Evolutionary conservation across 805 yeast genomes (phyloP).

Genomic region (Starmera pachycereana): DNA sequence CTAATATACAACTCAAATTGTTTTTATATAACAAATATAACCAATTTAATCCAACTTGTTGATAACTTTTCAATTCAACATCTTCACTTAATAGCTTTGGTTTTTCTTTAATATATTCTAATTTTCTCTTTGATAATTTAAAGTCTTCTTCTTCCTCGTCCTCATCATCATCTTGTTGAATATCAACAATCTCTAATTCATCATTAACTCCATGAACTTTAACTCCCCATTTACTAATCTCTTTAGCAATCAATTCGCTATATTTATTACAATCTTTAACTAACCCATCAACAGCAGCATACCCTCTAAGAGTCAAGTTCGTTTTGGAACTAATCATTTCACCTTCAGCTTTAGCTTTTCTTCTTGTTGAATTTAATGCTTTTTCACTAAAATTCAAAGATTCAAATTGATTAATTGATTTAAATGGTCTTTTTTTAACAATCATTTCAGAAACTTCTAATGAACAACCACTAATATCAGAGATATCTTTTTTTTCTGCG

Average conservation of each 20-base stretch:
- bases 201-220: conserved; percentile 51
- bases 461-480: conserved; percentile 68
- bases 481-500: conserved; percentile 63
- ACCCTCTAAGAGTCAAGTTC: conserved; percentile 66
- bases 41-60: conserved; percentile 98
- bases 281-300: conserved; percentile 89
- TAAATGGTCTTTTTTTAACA: conserved; percentile 62
- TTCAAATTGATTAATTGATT: conserved; percentile 46
- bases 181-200: conserved; percentile 56
- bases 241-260: conserved; percentile 59
- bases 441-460: conserved; percentile 56
- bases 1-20: conserved; percentile 81
- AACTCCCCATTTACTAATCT: conserved; percentile 87
- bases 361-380: conserved; percentile 21
- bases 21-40: conserved; percentile 66
- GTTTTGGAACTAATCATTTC: conserved; percentile 65
- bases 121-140: conserved; percentile 6
- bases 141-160: conserved; percentile 24
- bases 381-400: conserved; percentile 39
- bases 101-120: conserved; percentile 50
- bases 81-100: conserved; percentile 59
- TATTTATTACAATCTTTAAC: conserved; percentile 73
- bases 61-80: conserved; percentile 73
- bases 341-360: conserved; percentile 52
- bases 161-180: conserved; percentile 23